Percentiles rank a stretch among this genome's conserved stretches.
phyloP scores from a whole-genome alignment of 2,329 filamentous ascomycete species.

The Pseudogymnoascus sp. region DNA sequence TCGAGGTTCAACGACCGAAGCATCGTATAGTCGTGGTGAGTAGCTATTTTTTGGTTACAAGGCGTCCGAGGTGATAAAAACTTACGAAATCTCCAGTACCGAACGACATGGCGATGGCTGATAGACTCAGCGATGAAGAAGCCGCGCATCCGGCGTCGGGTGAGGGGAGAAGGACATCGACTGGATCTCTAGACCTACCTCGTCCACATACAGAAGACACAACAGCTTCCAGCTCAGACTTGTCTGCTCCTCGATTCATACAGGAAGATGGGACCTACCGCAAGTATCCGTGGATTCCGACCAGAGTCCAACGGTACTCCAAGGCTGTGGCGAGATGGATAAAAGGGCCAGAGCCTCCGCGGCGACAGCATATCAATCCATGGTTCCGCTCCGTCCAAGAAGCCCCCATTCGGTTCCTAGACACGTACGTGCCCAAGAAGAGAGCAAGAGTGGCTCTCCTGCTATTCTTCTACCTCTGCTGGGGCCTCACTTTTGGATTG shows the following conservation, averaged over 20 bases:
- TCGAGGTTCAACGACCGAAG: neutral
- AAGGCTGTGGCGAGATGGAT: slow-evolving; percentile 43
- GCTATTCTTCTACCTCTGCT: slow-evolving; percentile 53
- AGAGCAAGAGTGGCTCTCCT: slow-evolving; percentile 54
- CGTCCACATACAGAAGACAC: neutral
- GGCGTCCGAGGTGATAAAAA: neutral
- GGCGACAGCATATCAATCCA: slow-evolving; percentile 46
- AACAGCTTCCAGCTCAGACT: neutral
- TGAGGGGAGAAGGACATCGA: slow-evolving; percentile 16
- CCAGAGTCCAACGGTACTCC: slow-evolving; percentile 42
- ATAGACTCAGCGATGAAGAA: slow-evolving; percentile 17
- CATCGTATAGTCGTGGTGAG: slow-evolving; percentile 7
- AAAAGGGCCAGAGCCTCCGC: slow-evolving; percentile 48
- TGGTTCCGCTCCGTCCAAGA: slow-evolving; percentile 60
- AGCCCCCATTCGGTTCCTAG: slow-evolving; percentile 55
- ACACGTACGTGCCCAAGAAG: slow-evolving; percentile 52
- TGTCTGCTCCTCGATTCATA: slow-evolving; percentile 47
- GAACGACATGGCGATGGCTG: neutral
- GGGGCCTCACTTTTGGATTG: slow-evolving; percentile 62
- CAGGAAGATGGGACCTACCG: slow-evolving; percentile 44
- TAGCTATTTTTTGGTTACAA: neutral
- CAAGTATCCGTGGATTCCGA: slow-evolving; percentile 51
- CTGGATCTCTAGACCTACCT: neutral
- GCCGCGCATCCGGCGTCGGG: slow-evolving; percentile 15
- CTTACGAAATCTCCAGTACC: slow-evolving; percentile 1